Evolutionary conservation across 106 monocot species (phyloP), one percentile per base, ranked within the genome.

Genomic region (Triglochin maritima): DNA sequence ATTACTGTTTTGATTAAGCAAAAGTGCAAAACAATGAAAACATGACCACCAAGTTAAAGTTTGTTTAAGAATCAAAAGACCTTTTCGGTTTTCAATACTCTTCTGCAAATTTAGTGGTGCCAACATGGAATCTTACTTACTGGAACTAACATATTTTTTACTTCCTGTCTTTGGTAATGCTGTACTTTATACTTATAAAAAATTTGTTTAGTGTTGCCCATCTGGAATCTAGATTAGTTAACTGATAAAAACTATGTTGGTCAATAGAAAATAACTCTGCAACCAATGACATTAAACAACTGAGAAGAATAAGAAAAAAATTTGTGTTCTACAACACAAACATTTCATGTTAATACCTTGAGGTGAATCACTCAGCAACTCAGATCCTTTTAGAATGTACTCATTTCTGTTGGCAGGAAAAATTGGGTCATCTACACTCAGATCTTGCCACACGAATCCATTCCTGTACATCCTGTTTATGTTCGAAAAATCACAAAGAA

Each of bases 401-500:
- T 89, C 89, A 64, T 81, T 85, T 48, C 79, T 78, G 49, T 81
- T 71, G 6, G 69, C 80, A 4, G 89, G 86, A 15, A 79, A 73
- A 44, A 86, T 72, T 14, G 86, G 72, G 81, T 89, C 85, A 48
- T 89, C 89, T 64, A 81, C 89, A 2, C 76, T 72, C 50, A 89
- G 65, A 61, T 86, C 89, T 29, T 89, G 89, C 86, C 89, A 89
- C 14, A 89, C 86, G 55, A 83, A 89, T 48, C 89, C 89, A 66
- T 86, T 89, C 81, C 83, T 89, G 74, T 89, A 89, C 53, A 85
- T 69, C 86, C 89, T 89, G 73, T 45, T 14, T 29, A 0, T 29
- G 29, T 29, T 29, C 29, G 29, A 29, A 29, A 29, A 29, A 29
- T 29, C 29, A 29, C 29, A 29, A 29, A 29, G 29, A 29, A 29